phyloP scores from a whole-genome alignment of 805 yeast genomes.

The Ogataea kodamae region DNA sequence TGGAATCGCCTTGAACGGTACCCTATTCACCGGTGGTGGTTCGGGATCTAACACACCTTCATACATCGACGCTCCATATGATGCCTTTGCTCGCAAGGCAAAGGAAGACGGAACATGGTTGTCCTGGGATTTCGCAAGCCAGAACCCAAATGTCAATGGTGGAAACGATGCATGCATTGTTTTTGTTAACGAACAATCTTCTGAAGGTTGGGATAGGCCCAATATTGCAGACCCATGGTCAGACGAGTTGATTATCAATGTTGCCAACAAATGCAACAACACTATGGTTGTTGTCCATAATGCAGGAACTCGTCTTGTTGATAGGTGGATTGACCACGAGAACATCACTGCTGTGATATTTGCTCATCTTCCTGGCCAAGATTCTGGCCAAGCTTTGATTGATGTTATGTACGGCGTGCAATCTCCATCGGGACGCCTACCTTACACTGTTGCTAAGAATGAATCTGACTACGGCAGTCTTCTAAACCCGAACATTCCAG shows the following conservation, averaged over 20 bases:
- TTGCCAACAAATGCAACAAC: conserved; percentile 48
- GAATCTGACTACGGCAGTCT: conserved; percentile 40
- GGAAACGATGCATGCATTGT: conserved; percentile 48
- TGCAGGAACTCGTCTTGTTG: conserved; percentile 60
- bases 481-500: conserved; percentile 28
- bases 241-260: conserved; percentile 46
- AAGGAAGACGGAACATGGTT: conserved; percentile 14
- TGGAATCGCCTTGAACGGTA: conserved; percentile 40
- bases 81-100: conserved; percentile 49
- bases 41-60: conserved; percentile 58
- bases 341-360: conserved; percentile 56
- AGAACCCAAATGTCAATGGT: conserved; percentile 44
- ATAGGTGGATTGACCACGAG: conserved; percentile 50
- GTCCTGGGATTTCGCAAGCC: conserved; percentile 26
- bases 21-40: conserved; percentile 61
- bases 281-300: conserved; percentile 56
- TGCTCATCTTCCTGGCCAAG: conserved; percentile 35
- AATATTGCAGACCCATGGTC: conserved; percentile 53
- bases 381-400: conserved; percentile 54
- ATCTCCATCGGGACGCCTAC: conserved; percentile 60
- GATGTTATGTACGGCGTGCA: conserved; percentile 57
- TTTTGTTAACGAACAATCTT: conserved; percentile 51
- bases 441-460: conserved; percentile 59
- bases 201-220: conserved; percentile 56
- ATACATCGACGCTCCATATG: conserved; percentile 53